phyloP scores from a whole-genome alignment of 352 stramenopile species.

The Phytophthora ohioensis region DNA sequence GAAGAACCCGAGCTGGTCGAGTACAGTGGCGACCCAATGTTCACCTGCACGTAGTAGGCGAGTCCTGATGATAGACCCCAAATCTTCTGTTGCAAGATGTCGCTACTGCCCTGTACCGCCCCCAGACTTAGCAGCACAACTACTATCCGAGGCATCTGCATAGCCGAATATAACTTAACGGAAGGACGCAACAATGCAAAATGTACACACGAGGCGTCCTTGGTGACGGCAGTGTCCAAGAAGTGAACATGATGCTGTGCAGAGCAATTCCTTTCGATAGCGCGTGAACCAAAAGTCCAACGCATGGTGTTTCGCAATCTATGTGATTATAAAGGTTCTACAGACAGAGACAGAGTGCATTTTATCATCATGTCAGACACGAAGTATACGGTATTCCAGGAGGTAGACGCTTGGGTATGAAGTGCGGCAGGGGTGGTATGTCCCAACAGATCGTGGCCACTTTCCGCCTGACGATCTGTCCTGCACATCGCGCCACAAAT shows the following conservation, averaged over 20 bases:
- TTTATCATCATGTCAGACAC: neutral
- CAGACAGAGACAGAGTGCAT: too few relatives aligned
- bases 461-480: constrained; percentile 32
- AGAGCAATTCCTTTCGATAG: neutral
- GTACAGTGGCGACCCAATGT: constrained; percentile 56
- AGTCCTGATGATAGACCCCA: constrained; percentile 75
- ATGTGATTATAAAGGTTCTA: neutral
- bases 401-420: constrained; percentile 13
- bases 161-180: constrained; percentile 2
- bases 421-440: constrained; percentile 28
- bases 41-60: constrained; percentile 65
- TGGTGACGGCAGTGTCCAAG: neutral
- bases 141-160: constrained; percentile 6
- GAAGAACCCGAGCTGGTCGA: constrained; percentile 39
- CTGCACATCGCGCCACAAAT: constrained; percentile 12
- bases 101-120: constrained; percentile 5
- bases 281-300: neutral
- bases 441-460: constrained; percentile 36
- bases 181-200: constrained; percentile 10
- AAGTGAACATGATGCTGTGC: constrained; percentile 2
- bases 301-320: neutral
- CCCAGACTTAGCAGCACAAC: constrained; percentile 9
- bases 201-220: constrained; percentile 14
- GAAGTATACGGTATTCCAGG: neutral
- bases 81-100: constrained; percentile 75